Percentiles rank a stretch among this genome's conserved stretches.
Conservation (phyloP, 1,284 basidiomycete species). For the Trametes hirsuta region DNA sequence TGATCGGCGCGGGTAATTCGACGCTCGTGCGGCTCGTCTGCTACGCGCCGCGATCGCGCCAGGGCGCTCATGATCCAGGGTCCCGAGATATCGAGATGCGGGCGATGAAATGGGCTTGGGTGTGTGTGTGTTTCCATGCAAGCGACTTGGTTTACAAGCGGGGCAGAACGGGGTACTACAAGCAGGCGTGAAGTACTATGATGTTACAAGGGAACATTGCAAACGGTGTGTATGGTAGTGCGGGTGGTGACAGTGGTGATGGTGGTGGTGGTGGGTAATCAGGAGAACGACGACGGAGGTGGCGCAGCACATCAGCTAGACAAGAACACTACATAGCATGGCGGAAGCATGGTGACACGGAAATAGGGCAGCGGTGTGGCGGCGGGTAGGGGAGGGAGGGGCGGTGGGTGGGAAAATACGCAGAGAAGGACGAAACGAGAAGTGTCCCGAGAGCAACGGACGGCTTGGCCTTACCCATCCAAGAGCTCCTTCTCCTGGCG, state of each 20-base stretch:
- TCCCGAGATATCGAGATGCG: too few relatives aligned
- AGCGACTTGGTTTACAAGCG: background rate
- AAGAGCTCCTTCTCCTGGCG: constrained; percentile 49
- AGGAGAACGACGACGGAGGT: constrained; percentile 6
- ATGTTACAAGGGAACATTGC: background rate
- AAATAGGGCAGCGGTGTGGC: background rate
- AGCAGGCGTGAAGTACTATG: constrained; percentile 4
- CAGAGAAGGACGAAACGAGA: background rate
- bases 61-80: too few relatives aligned
- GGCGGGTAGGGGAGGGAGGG: background rate
- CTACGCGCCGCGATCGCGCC: background rate
- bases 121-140: too few relatives aligned
- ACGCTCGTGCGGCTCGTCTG: background rate
- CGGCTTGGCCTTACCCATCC: constrained; percentile 28
- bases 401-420: background rate
- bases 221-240: constrained; percentile 6
- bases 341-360: constrained; percentile 14
- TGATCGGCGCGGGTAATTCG: background rate
- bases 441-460: background rate
- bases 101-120: too few relatives aligned
- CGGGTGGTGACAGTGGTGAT: background rate
- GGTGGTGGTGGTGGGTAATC: background rate
- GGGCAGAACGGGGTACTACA: too few relatives aligned
- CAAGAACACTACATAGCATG: constrained; percentile 23
- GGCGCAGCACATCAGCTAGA: constrained; percentile 18